Conservation (phyloP, 352 stramenopile genomes). For the Globisporangium perplexum region DNA sequence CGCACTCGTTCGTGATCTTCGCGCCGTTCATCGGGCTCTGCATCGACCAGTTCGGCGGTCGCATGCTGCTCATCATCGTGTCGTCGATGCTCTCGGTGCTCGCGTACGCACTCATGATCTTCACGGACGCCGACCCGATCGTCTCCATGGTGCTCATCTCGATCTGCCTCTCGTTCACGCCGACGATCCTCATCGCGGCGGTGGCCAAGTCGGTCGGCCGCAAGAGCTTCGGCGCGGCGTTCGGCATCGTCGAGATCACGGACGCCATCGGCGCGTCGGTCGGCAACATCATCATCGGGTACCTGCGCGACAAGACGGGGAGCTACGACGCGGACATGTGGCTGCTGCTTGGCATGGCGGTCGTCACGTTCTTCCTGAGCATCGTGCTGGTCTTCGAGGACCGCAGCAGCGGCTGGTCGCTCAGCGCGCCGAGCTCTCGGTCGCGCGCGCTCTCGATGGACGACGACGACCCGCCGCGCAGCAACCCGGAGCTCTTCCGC, state of each 20-base stretch:
- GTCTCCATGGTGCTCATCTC: slow-evolving; percentile 87
- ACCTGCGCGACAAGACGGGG: slow-evolving; percentile 72
- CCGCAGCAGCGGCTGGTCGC: slow-evolving; percentile 41
- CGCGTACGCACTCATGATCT: slow-evolving; percentile 83
- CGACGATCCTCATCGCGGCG: slow-evolving; percentile 84
- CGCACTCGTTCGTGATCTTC: slow-evolving; percentile 78
- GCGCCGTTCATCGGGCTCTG: slow-evolving; percentile 84
- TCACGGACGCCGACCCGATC: slow-evolving; percentile 67
- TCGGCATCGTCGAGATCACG: slow-evolving; percentile 85
- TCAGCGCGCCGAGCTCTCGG: slow-evolving; percentile 47
- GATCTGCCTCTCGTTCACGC: slow-evolving; percentile 80
- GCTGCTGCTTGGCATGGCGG: slow-evolving; percentile 69
- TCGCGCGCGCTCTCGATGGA: slow-evolving; percentile 53
- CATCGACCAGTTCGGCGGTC: slow-evolving; percentile 86
- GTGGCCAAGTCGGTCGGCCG: slow-evolving; percentile 76
- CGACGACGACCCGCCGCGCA: slow-evolving; percentile 46
- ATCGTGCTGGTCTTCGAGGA: slow-evolving; percentile 64
- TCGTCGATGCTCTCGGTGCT: slow-evolving; percentile 68
- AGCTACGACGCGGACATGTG: slow-evolving; percentile 83
- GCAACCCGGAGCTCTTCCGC: slow-evolving; percentile 34
- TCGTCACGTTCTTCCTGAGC: slow-evolving; percentile 60
- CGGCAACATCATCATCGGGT: slow-evolving; percentile 84
- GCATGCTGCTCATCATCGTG: slow-evolving; percentile 74
- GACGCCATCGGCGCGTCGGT: slow-evolving; percentile 76
- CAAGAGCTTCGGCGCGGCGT: slow-evolving; percentile 76